Base-by-base conservation (phyloP, 1,139 yeast genomes). In the Suhomyces coccinellae region DNA sequence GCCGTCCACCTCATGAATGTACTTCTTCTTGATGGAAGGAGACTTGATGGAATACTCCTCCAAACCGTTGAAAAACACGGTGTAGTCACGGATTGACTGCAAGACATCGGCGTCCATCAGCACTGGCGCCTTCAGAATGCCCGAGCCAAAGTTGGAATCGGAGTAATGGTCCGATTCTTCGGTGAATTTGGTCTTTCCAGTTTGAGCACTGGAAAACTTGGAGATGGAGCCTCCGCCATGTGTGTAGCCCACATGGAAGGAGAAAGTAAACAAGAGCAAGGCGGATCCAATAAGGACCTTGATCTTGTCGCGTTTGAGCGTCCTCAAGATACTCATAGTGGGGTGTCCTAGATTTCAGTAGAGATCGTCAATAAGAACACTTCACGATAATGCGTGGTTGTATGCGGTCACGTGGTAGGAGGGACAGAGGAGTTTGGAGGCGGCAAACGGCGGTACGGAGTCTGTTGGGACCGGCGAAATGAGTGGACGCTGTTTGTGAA, bases 1-100 rank as follows among this genome's bases (percentile, higher is more conserved):
- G 2, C 45, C 45, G 17, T 56, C 65, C 31, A 36, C 37, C 13
- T 46, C 42, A 1, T 55, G 51, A 40, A 61, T 63, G 54, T 72
- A 73, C 33, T 65, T 61, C 36, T 49, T 67, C 51, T 73, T 74
- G 38, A 73, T 53, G 9, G 73, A 64, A 3, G 64, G 66, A 1
- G 67, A 53, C 12, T 57, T 49, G 11, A 68, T 62, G 10, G 56
- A 55, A 47, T 53, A 71, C 13, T 59, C 49, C 33, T 67, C 67
- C 47, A 71, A 42, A 14, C 55, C 65, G 29, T 67, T 50, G 52
- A 72, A 71, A 48, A 72, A 71, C 2, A 62, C 57, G 0, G 63
- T 51, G 43, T 57, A 67, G 52, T 71, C 71, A 13, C 60, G 54
- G n/a, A 67, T 57, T 10, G 47, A 41, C 36, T 17, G 27, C n/a